These are phyloP conservation scores for Acer saccharum DNA, from an alignment of 345 rosid genomes.

Conservation along the genomic window DNA sequence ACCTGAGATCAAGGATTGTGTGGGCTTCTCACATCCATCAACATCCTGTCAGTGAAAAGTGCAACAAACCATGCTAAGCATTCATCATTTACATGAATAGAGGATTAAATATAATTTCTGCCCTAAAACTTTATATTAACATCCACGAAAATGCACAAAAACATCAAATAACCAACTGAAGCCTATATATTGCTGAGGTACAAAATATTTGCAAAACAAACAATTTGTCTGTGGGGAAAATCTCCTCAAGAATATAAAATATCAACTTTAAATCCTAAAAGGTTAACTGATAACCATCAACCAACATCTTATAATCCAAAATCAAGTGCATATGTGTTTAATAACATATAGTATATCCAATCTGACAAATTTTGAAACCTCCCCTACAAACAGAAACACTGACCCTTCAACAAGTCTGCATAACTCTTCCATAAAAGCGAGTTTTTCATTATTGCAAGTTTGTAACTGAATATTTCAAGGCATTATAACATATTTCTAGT, in stretches of 20 bases:
- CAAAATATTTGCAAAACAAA: neutral
- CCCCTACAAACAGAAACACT: neutral
- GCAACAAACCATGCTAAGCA: conserved; percentile 18
- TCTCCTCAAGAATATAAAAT: neutral
- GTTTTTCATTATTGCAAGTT: neutral
- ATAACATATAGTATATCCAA: neutral
- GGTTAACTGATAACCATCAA: neutral
- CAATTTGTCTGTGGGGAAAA: neutral
- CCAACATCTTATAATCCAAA: neutral
- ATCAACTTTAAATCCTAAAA: neutral
- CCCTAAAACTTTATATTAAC: neutral
- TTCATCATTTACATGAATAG: conserved; percentile 3
- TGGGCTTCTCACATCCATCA: conserved; percentile 33
- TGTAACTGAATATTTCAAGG: neutral
- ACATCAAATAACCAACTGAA: neutral
- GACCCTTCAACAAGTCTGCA: neutral
- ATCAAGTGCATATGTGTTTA: neutral
- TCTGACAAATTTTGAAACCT: neutral
- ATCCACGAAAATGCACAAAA: neutral
- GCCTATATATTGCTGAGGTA: neutral
- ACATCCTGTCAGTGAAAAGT: conserved; percentile 45
- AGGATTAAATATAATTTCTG: neutral
- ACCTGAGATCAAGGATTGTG: conserved; percentile 28
- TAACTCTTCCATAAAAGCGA: neutral
- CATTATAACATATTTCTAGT: neutral